A percentile compares a stretch with the other conserved stretches of the same genome.
Conservation (phyloP, 441 rosid genomes). For the Breynia disticha region DNA sequence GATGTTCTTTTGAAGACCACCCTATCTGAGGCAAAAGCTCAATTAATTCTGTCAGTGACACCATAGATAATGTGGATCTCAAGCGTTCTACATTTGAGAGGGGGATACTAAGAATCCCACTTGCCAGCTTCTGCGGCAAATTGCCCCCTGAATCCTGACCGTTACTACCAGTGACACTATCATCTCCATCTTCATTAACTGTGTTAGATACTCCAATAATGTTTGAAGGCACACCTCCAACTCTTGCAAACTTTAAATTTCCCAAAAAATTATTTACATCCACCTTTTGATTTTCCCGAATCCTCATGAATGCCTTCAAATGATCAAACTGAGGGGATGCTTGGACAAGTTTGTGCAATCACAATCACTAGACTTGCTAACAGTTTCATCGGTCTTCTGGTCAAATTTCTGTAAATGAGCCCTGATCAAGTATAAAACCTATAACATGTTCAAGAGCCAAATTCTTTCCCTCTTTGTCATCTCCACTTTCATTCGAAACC, state of each 20-base stretch:
- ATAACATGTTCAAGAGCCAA: conserved; percentile 46
- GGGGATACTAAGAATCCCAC: conserved; percentile 76
- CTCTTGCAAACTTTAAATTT: conserved; percentile 75
- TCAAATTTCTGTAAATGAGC: conserved; percentile 64
- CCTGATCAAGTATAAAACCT: conserved; percentile 53
- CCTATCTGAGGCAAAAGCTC: conserved; percentile 81
- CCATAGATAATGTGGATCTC: conserved; percentile 69
- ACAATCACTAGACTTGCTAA: conserved; percentile 19
- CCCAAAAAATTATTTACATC: conserved; percentile 74
- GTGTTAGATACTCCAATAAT: conserved; percentile 62
- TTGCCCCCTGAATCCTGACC: conserved; percentile 47
- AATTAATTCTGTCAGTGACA: conserved; percentile 71
- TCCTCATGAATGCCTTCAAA: conserved; percentile 35
- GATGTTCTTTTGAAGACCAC: conserved; percentile 69
- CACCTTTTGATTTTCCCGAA: conserved; percentile 70
- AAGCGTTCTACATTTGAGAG: conserved; percentile 89
- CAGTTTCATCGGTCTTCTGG: conserved; percentile 31
- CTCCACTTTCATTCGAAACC: conserved; percentile 14
- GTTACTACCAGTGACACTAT: conserved; percentile 28
- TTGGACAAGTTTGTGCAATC: conserved; percentile 16
- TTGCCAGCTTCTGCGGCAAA: conserved; percentile 59
- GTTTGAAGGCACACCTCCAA: conserved; percentile 74
- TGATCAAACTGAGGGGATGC: conserved; percentile 29
- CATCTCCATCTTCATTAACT: conserved; percentile 48
- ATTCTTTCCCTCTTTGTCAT: conserved; percentile 31